Evolutionary conservation across 257 asterid species (phyloP), one percentile per base, ranked within the genome.

Genomic region (Forsythia suspensa): DNA sequence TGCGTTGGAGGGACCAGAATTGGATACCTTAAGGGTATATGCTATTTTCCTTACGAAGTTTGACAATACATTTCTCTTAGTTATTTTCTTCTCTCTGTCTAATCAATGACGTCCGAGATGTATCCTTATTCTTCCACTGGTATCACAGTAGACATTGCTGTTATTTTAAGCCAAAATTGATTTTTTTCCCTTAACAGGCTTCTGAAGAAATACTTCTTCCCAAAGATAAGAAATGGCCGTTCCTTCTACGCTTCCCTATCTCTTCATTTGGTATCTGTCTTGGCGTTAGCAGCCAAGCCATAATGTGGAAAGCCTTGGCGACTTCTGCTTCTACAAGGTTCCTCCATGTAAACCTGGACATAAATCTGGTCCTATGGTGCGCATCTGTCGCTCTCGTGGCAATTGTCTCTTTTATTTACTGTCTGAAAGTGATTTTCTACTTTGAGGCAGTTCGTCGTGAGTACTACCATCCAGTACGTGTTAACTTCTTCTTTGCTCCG

Each of bases 401-500:
- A 0, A 76, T 70, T 24, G 90, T 90, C 3, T 13, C 92, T 11
- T 15, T 73, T 4, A 59, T 84, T n/a, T 95, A 95, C 46, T 43
- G 71, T 1, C 77, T 95, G 73, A 95, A 95, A 78, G 3, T 91
- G 15, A 79, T 88, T 48, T 86, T 93, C 87, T 95, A 91, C 91
- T 95, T 90, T 38, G 98, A 95, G 72, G 98, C 98, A 2, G 99
- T 95, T 76, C 97, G 98, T 2, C 88, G 99, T 48, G 99, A 95
- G 80, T 95, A 90, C 46, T 90, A 86, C 87, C 99, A 95, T 77
- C 99, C 99, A 0, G 75, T 95, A 6, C 91, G 99, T 9, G 90
- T 92, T 2, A 95, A 93, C 87, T 95, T 95, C 94, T 93, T 95
- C 89, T 95, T 95, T 76, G 98, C 99, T 5, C 99, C 99, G 0